Conservation (phyloP, 1,284 basidiomycete species). For the Malassezia caprae region DNA sequence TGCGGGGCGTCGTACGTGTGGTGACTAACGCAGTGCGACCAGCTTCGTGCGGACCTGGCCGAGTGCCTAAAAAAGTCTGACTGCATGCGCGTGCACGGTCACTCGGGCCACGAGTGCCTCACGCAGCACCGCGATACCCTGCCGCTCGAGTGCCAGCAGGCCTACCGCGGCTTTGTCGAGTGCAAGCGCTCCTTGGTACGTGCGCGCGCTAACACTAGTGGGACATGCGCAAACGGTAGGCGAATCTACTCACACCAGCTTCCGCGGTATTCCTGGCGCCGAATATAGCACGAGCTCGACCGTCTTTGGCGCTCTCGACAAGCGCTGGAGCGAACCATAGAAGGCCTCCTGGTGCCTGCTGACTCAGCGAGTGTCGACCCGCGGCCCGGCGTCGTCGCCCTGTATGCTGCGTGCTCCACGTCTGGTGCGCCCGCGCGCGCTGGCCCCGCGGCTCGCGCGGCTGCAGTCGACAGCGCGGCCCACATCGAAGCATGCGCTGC, state of each 20-base stretch:
- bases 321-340: constrained; percentile 1
- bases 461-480: background rate
- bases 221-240: constrained; percentile 18
- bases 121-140: constrained; percentile 6
- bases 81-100: constrained; percentile 10
- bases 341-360: background rate
- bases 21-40: constrained; percentile 12
- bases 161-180: constrained; percentile 13
- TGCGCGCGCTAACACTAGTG: background rate
- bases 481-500: constrained; percentile 22
- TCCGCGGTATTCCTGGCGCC: constrained; percentile 16
- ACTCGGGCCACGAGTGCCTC: constrained; percentile 14
- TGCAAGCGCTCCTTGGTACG: constrained; percentile 18
- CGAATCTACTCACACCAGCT: background rate
- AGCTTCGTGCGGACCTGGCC: constrained; percentile 12
- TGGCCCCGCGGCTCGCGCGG: background rate
- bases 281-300: constrained; percentile 14
- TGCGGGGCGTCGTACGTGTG: constrained; percentile 17
- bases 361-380: background rate
- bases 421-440: background rate
- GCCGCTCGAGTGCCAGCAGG: constrained; percentile 15
- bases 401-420: background rate
- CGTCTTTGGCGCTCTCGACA: constrained; percentile 12
- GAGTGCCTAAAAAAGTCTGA: constrained; percentile 13
- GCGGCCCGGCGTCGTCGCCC: background rate